Percentiles rank a stretch among this genome's conserved stretches.
These are phyloP conservation scores for Tetrastigma voinierianum DNA, from an alignment of 164 flowering plant species.

Conservation along the genomic window DNA sequence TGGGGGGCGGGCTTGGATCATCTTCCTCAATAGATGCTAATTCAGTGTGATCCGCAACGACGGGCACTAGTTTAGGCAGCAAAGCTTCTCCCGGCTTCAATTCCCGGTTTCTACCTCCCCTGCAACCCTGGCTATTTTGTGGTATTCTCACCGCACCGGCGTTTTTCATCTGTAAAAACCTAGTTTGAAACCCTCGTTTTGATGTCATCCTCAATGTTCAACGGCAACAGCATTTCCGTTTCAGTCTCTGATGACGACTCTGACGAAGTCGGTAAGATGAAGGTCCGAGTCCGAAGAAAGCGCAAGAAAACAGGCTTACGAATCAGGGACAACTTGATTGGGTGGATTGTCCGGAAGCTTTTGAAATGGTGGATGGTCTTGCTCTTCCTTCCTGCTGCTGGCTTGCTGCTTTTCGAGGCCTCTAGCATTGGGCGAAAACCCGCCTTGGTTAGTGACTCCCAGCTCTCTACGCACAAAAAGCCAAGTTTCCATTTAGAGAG, in stretches of 20 bases:
- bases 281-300: constrained; percentile 51
- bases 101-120: no score
- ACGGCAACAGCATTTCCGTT: constrained; percentile 43
- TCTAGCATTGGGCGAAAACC: constrained; percentile 37
- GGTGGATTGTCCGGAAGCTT: constrained; percentile 27
- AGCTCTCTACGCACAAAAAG: not conserved
- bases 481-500: constrained; percentile 7
- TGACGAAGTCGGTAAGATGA: constrained; percentile 47
- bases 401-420: constrained; percentile 50
- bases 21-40: no score
- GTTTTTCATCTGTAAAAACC: not conserved
- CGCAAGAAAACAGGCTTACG: constrained; percentile 49
- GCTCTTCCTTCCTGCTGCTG: constrained; percentile 41
- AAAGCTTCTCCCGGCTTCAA: no score
- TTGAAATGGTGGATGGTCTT: constrained; percentile 57
- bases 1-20: no score
- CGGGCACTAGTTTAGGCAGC: no score
- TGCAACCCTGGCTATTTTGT: no score
- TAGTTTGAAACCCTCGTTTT: not conserved
- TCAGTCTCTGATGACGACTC: constrained; percentile 62
- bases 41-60: no score
- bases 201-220: constrained; percentile 29
- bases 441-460: constrained; percentile 9
- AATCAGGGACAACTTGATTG: constrained; percentile 28
- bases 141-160: no score